A percentile compares a stretch with the other conserved stretches of the same genome.
phyloP scores from a whole-genome alignment of 2,329 filamentous ascomycete genomes.

The Pseudocercospora ulei region DNA sequence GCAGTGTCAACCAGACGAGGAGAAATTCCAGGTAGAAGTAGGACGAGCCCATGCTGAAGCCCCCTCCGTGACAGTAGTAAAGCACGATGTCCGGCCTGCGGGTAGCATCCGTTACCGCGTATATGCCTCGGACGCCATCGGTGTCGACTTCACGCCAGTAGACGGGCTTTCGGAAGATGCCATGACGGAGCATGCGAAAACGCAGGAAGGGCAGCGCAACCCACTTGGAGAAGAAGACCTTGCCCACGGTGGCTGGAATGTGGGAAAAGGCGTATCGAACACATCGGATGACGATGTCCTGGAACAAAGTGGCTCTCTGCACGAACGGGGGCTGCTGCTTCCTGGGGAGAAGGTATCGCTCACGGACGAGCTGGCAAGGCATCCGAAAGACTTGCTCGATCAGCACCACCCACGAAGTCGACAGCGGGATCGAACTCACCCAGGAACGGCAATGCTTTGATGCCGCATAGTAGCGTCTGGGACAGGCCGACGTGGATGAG shows the following conservation, averaged over 20 bases:
- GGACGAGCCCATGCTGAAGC: constrained; percentile 70
- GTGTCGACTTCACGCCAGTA: constrained; percentile 53
- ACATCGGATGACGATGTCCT: constrained; percentile 66
- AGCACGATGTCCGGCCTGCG: constrained; percentile 63
- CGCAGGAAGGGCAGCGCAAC: constrained; percentile 64
- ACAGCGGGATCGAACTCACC: constrained; percentile 39
- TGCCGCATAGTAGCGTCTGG: constrained; percentile 48
- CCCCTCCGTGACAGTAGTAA: constrained; percentile 74
- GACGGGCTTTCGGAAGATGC: constrained; percentile 53
- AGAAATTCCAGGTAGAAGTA: constrained; percentile 83
- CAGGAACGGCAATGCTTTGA: constrained; percentile 60
- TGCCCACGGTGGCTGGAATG: constrained; percentile 57
- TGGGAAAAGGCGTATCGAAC: constrained; percentile 68
- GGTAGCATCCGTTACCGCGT: constrained; percentile 55
- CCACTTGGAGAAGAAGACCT: constrained; percentile 66
- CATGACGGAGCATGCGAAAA: constrained; percentile 67
- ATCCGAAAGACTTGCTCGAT: constrained; percentile 32
- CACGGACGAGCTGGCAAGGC: constrained; percentile 50
- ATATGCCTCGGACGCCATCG: constrained; percentile 49
- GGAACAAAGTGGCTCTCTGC: constrained; percentile 60
- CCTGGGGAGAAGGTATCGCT: constrained; percentile 46
- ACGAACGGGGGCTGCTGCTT: constrained; percentile 52
- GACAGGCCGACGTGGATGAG: constrained; percentile 57
- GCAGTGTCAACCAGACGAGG: constrained; percentile 57
- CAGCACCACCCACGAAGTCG: not conserved